Evolutionary conservation across 805 yeast genomes (phyloP), one percentile per base, ranked within the genome.

Genomic region (Myxozyma sirexii): DNA sequence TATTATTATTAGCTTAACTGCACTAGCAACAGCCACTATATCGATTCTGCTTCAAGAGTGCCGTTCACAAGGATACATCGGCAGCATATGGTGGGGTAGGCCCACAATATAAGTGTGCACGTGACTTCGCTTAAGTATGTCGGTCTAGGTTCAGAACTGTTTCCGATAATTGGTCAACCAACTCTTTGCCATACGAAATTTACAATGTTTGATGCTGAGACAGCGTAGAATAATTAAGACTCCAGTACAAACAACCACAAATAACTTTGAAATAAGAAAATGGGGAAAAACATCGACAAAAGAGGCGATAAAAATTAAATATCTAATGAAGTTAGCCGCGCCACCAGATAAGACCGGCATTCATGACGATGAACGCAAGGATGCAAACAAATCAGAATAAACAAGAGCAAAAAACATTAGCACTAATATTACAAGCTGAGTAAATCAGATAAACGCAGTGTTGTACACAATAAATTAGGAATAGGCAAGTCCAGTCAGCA

Each of bases 141-240:
- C 33, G 33, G 33, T 29, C 6, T 10, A 7, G 33, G 33, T 29
- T 29, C 33, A 29, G 10, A 29, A 6, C 33, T n/a, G n/a, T n/a
- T n/a, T n/a, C n/a, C n/a, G n/a, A n/a, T n/a, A n/a, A n/a, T n/a
- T n/a, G n/a, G n/a, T n/a, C n/a, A n/a, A n/a, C 37, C 35, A 45
- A 29, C 38, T 45, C 21, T 15, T 15, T 17, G 3, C 38, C 17
- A 47, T 47, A 31, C 29, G 17, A 47, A 33, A 35, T 47, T n/a
- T 47, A 47, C 42, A 21, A 19, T 44, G 26, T 47, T 17, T 13
- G 35, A 48, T 48, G 43, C 43, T 48, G 24, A 48, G 23, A 31
- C 19, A 24, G 27, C 37, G 38, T 15, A 21, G 39, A 15, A 24
- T n/a, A 50, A 37, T 15, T n/a, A 39, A 27, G n/a, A 50, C 54